phyloP scores from a whole-genome alignment of 1,284 basidiomycete species.

The Jaminaea rosea region DNA sequence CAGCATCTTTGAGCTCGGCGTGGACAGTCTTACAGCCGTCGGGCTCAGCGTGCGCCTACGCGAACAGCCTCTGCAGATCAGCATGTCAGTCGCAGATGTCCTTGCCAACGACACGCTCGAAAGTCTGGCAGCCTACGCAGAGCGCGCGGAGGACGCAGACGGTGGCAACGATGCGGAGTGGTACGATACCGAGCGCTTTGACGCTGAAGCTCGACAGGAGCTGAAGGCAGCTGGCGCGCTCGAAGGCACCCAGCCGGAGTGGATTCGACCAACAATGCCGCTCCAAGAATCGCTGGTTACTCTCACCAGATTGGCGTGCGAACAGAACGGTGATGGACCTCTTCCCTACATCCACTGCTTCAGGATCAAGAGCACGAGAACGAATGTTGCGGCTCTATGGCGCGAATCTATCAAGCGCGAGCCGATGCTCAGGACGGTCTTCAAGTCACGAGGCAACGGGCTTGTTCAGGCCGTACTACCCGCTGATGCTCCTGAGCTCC shows the following conservation, averaged over 20 bases:
- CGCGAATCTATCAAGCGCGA: neutral
- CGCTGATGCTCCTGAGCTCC: neutral
- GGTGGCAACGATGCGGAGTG: neutral
- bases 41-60: slow-evolving; percentile 1
- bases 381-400: neutral
- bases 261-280: slow-evolving; percentile 12
- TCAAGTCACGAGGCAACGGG: too few relatives aligned
- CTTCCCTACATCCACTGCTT: slow-evolving; percentile 1
- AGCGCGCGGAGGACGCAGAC: too few relatives aligned
- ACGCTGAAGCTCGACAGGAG: neutral
- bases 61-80: neutral
- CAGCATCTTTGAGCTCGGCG: slow-evolving; percentile 6
- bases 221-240: neutral
- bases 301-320: neutral
- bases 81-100: neutral
- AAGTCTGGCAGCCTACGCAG: neutral
- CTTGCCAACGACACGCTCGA: slow-evolving; percentile 1
- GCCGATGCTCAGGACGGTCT: neutral
- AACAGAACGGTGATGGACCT: neutral
- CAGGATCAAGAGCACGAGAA: neutral
- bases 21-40: slow-evolving; percentile 5
- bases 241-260: neutral
- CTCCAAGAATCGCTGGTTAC: slow-evolving; percentile 29
- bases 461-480: neutral
- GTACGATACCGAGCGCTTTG: neutral